Percentiles rank a stretch among this genome's conserved stretches.
phyloP scores from a whole-genome alignment of 2,329 filamentous ascomycete genomes.

The Hortaea werneckii region DNA sequence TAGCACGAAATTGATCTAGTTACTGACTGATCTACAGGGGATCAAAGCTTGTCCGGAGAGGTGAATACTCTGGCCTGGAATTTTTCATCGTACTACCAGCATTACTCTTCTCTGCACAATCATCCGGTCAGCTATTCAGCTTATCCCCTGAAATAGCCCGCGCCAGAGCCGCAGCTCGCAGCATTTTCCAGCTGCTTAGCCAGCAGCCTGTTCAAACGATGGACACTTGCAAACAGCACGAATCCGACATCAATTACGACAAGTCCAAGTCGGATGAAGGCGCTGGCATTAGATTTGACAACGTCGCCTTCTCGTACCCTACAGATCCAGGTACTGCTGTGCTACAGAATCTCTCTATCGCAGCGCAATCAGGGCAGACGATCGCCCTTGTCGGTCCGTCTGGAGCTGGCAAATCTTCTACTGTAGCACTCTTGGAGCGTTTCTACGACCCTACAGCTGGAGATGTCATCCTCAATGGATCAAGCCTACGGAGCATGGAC shows the following conservation, averaged over 20 bases:
- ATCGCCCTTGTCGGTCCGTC: constrained; percentile 39
- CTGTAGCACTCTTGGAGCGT: constrained; percentile 36
- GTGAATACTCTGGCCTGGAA: constrained; percentile 30
- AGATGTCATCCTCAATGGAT: constrained; percentile 30
- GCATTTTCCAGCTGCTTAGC: constrained; percentile 33
- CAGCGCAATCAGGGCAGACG: constrained; percentile 41
- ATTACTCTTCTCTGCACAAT: constrained; percentile 37
- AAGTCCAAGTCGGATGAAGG: background rate
- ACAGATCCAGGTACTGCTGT: constrained; percentile 28
- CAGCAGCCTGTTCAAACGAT: constrained; percentile 10
- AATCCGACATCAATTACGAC: background rate
- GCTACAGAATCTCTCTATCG: constrained; percentile 40
- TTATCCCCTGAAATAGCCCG: constrained; percentile 36
- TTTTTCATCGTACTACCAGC: constrained; percentile 39
- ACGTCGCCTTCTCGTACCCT: constrained; percentile 31
- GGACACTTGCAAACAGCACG: background rate
- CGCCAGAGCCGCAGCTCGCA: constrained; percentile 35
- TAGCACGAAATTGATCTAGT: background rate
- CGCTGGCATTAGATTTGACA: constrained; percentile 22
- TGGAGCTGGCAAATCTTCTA: constrained; percentile 38
- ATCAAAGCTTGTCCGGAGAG: constrained; percentile 33
- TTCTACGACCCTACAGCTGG: constrained; percentile 35
- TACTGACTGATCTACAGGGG: constrained; percentile 16
- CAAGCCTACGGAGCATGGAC: constrained; percentile 30
- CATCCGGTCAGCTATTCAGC: constrained; percentile 37